Conservation (phyloP, 148 eudicot genomes). For the Rhododendron ferrugineum region DNA sequence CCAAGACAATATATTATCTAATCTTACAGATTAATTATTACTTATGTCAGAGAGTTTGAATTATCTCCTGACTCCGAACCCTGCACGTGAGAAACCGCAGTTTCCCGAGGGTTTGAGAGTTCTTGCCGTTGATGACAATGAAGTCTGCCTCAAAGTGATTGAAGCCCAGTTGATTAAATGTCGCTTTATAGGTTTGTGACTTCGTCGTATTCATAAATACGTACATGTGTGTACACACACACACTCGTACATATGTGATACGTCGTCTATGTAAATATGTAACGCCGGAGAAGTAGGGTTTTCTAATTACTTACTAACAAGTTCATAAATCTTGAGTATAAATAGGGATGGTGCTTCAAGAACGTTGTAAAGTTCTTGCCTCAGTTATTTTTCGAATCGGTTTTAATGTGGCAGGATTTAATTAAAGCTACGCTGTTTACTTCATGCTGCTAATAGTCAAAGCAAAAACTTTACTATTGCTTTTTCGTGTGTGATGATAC, state of each 20-base stretch:
- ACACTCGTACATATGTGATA: background rate
- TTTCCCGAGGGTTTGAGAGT: conserved; percentile 1
- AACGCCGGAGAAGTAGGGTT: background rate
- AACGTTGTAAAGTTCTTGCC: background rate
- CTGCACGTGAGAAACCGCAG: background rate
- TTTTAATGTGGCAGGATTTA: background rate
- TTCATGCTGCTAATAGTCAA: background rate
- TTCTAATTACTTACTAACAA: too few species aligned
- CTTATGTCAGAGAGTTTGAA: background rate
- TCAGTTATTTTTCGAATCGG: background rate
- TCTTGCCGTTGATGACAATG: background rate
- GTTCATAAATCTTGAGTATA: background rate
- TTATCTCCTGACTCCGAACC: background rate
- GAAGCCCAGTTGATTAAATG: background rate
- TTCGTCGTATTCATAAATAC: background rate
- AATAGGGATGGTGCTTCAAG: background rate
- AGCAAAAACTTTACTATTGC: background rate
- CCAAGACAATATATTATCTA: background rate
- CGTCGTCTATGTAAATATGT: background rate
- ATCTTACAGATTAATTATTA: background rate
- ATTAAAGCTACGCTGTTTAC: background rate
- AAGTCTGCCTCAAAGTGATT: background rate
- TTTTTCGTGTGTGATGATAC: background rate
- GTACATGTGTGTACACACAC: too few species aligned
- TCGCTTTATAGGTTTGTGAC: background rate